Base-by-base conservation (phyloP, 345 rosid genomes). In the Eucalyptus sp. region DNA sequence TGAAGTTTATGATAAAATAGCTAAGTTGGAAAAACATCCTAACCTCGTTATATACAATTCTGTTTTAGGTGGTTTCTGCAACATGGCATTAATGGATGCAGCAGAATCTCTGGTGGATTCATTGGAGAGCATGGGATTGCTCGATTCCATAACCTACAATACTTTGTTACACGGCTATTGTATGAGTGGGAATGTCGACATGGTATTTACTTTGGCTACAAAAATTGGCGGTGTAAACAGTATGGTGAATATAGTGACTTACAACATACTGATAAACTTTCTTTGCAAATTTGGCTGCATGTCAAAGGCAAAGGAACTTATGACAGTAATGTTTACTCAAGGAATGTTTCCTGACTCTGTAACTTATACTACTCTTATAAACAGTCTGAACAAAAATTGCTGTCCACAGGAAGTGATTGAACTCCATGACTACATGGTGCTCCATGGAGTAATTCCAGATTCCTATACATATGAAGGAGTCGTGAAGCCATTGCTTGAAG, bases 351-450 rank as follows among this genome's bases (percentile, higher is more conserved):
- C 95, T 18, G 96, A 95, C 90, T 25, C 43, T 15, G 81, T 93
- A 88, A 95, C 97, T 31, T 95, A 94, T 89, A 93, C 93, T 54
- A 95, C 93, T 71, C 90, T 94, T 76, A 46, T 94, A 41, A 93
- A 94, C 79, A 91, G 86, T 89, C 91, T 92, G 89, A 50, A 91
- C 88, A 94, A 91, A 89, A 90, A 87, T 41, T 92, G 92, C 37
- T 54, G 91, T 50, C 25, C 92, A 56, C 92, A 94, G 46, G 94
- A 94, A 91, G 93, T 95, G 80, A 91, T 93, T 88, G 94, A 92
- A 87, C 89, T 95, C 91, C 96, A 96, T 87, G 96, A 94, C 90
- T 90, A 89, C 64, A 92, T 95, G 96, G 90, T 94, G 89, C 94
- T 96, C 71, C 54, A 92, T 17, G 95, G 97, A 92, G 93, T 92